These are phyloP conservation scores for Blastomyces parvus DNA, from an alignment of 2,329 filamentous ascomycete genomes.

Conservation along the genomic window DNA sequence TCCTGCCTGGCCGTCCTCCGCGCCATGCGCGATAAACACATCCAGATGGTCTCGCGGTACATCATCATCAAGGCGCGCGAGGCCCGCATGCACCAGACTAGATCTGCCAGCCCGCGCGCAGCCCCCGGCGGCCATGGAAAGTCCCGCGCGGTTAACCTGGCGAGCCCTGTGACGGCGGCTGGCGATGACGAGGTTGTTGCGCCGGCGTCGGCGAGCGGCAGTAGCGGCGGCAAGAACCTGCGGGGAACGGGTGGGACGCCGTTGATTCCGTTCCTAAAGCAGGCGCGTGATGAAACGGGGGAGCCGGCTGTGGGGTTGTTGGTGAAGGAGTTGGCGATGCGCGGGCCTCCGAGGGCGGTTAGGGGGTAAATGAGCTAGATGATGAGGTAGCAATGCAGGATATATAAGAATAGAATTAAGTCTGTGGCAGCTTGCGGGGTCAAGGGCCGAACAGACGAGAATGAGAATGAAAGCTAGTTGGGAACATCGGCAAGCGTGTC, in stretches of 20 bases:
- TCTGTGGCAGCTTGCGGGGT: not conserved
- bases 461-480: not conserved
- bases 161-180: not conserved
- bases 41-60: slow-evolving; percentile 91
- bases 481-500: not conserved
- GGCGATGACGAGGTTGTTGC: slow-evolving; percentile 23
- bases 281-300: slow-evolving; percentile 89
- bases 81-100: slow-evolving; percentile 45
- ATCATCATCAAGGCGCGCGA: slow-evolving; percentile 83
- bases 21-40: slow-evolving; percentile 81
- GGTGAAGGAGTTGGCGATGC: slow-evolving; percentile 50
- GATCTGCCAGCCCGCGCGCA: slow-evolving; percentile 44
- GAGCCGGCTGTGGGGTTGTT: slow-evolving; percentile 72
- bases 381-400: not conserved
- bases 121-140: slow-evolving; percentile 17
- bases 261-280: slow-evolving; percentile 90
- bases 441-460: not conserved
- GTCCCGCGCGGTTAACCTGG: not conserved
- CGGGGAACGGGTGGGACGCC: slow-evolving; percentile 90
- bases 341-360: slow-evolving; percentile 32
- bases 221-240: slow-evolving; percentile 50
- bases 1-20: slow-evolving; percentile 75
- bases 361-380: slow-evolving; percentile 18
- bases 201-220: slow-evolving; percentile 13
- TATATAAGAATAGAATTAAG: not conserved